Evolutionary conservation across 352 stramenopile genomes (phyloP), one percentile per base, ranked within the genome.

Genomic region (Globisporangium abappressorium): DNA sequence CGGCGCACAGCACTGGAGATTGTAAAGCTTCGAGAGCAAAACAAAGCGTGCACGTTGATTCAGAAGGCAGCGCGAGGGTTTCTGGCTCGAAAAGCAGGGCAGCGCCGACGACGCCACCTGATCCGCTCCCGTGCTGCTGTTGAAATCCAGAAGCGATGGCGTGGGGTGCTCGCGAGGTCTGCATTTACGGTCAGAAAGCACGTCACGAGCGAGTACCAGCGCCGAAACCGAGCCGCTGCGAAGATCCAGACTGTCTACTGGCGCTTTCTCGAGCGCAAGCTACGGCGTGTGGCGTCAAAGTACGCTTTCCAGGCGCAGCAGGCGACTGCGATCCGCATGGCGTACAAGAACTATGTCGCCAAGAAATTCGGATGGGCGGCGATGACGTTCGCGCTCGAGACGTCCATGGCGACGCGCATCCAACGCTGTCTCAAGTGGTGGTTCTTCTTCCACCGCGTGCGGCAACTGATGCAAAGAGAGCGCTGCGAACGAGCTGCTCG

Each of bases 361-460:
- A 80, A 78, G 59, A 92, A 92, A 66, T 90, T 91, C 30, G 79
- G 75, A 59, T 92, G 84, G 84, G 79, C 75, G 1, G 84, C 73
- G 4, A 66, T 70, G 54, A 77, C 73, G 3, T 65, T 79, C 38
- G 59, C 69, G 6, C 66, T 82, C 5, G 78, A 85, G 70, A 79
- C 71, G 2, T 61, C 72, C 7, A 86, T 79, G 70, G 79, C 78
- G 1, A 65, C 41, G 62, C 69, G 70, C 7, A 81, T 90, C 62
- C 81, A 90, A 55, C 70, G 70, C 1, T 47, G 58, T 3, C 63
- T 68, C 18, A 56, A 47, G 2, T 63, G 64, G 0, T 87, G 74
- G 78, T 74, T 80, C 62, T 74, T 82, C 41, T 70, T 75, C 34
- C 55, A 56, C 8, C 34, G 68, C 1, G 26, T 81, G 15, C 59